Base-by-base conservation (phyloP, 225 moss, liverwort and hornwort species). In the Pseudisothecium myosuroides region DNA sequence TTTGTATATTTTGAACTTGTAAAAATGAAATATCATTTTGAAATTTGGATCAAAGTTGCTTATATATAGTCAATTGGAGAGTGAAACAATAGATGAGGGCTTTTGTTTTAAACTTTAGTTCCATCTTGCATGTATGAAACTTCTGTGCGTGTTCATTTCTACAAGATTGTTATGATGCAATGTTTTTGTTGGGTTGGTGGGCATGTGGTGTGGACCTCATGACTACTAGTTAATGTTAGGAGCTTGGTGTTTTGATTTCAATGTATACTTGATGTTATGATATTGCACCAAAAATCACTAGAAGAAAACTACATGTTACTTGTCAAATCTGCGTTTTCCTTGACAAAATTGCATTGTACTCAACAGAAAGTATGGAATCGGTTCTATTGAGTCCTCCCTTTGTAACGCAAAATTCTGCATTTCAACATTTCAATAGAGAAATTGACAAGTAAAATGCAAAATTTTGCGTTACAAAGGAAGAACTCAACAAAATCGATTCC, bases 151-250 rank as follows among this genome's bases (percentile, higher is more conserved):
- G 7, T 75, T 75, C 0, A 2, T 75, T 11, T 49, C 47, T 49
- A 75, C 1, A 75, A 47, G 19, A 49, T 49, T 47, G 11, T 31
- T 31, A 29, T 11, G 31, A 41, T 0, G 0, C 11, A 19, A 75
- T 49, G 1, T 31, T 49, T 74, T 47, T 19, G 12, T 73, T 28
- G 28, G 17, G 0, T 45, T 73, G 45, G 28, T 45, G 2, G 16
- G 17, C 10, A 45, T 73, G 6, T 28, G 0, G 9, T 45, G 2
- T 14, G 4, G 6, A 72, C 8, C 12, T 22, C 4, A 6, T 67
- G n/a, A 11, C 0, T 22, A 10, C 6, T 11, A 12, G 0, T 67
- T 1, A 16, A 0, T 72, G 17, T 45, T 45, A 43, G 10, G 28
- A 72, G 9, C 14, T 28, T 43, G 6, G 27, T 27, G 9, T 71